Conservation (phyloP, 2,329 filamentous ascomycete genomes). For the Diplocarpon rosae region DNA sequence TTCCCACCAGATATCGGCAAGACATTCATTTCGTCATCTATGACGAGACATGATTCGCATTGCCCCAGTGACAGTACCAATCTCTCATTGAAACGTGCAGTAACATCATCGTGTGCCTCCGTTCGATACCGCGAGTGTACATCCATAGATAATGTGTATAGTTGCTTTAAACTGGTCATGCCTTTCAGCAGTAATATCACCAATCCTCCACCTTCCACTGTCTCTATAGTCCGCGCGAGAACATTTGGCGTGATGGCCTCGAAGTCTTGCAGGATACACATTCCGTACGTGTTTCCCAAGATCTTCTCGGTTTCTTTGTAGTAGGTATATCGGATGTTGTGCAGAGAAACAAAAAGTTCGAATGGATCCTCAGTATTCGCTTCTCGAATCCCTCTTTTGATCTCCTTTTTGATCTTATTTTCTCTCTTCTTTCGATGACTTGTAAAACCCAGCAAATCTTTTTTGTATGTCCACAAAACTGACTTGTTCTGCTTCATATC, state of each 20-base stretch:
- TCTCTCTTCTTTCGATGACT: constrained; percentile 97
- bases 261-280: constrained; percentile 97
- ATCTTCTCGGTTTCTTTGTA: constrained; percentile 99
- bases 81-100: constrained; percentile 92
- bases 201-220: constrained; percentile 89
- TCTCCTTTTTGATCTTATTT: constrained; percentile 95
- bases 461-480: constrained; percentile 97
- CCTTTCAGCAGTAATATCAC: constrained; percentile 87
- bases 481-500: constrained; percentile 94
- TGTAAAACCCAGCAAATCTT: constrained; percentile 88
- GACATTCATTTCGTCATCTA: constrained; percentile 96
- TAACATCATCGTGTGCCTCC: constrained; percentile 89
- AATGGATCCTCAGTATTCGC: constrained; percentile 90
- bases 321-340: constrained; percentile 97
- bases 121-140: constrained; percentile 93
- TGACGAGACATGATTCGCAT: constrained; percentile 87
- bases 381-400: constrained; percentile 88
- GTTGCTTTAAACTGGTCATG: constrained; percentile 93
- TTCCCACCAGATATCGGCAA: constrained; percentile 94
- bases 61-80: constrained; percentile 93
- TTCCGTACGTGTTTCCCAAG: constrained; percentile 92
- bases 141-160: constrained; percentile 96
- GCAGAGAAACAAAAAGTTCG: constrained; percentile 89
- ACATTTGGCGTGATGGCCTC: constrained; percentile 97
- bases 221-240: constrained; percentile 88